Conservation (phyloP, 176 grass and related monocot species). For the Triticum timopheevii region DNA sequence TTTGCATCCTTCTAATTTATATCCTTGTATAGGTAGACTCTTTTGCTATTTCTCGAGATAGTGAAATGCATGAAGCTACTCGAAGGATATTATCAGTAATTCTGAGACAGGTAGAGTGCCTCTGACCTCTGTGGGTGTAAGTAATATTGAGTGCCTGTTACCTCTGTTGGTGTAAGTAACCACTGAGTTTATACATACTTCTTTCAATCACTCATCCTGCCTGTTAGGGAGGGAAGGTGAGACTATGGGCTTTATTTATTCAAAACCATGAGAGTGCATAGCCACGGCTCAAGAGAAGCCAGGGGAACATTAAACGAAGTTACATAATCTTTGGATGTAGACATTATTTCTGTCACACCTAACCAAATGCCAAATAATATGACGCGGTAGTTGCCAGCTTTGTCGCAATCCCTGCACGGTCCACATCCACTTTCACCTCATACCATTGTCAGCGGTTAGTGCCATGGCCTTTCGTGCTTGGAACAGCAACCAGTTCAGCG, state of each 20-base stretch:
- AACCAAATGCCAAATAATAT: background rate
- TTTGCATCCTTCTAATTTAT: background rate
- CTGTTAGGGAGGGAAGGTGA: background rate
- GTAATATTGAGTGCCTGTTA: background rate
- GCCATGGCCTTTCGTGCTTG: background rate
- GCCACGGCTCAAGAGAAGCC: background rate
- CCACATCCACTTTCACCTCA: background rate
- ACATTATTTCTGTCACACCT: background rate
- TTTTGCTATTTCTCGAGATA: slow-evolving; percentile 82
- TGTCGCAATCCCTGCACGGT: background rate
- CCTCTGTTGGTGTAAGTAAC: background rate
- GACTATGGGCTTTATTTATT: background rate
- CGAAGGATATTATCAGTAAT: slow-evolving; percentile 96
- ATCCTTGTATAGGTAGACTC: slow-evolving; percentile 74
- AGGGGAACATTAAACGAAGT: background rate
- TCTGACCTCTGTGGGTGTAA: slow-evolving; percentile 3
- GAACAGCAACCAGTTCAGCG: background rate
- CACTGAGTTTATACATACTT: slow-evolving; percentile 18
- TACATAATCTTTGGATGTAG: background rate
- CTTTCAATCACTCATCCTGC: background rate
- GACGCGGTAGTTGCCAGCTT: background rate
- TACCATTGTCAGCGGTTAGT: background rate
- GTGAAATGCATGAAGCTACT: slow-evolving; percentile 97
- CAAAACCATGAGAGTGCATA: background rate
- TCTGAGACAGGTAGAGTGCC: slow-evolving; percentile 67